These are phyloP conservation scores for Castanea sativa DNA, from an alignment of 306 rosid species.

Conservation along the genomic window DNA sequence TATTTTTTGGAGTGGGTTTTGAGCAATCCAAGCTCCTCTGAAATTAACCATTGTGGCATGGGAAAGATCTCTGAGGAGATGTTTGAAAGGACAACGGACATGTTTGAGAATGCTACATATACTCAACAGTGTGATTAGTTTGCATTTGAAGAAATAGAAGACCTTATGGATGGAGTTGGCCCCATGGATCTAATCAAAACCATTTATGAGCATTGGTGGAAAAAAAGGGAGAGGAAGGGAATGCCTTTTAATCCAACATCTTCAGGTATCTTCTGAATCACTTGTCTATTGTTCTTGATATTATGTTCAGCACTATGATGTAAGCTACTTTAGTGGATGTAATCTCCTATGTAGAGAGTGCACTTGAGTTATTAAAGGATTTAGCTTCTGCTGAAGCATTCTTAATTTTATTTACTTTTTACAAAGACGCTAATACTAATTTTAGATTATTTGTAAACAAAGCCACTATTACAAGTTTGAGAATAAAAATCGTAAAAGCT, in stretches of 20 bases:
- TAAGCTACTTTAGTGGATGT: not conserved
- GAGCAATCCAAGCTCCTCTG: conserved; percentile 26
- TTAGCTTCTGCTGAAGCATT: not conserved
- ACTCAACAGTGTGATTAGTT: not conserved
- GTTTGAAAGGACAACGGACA: too few relatives aligned
- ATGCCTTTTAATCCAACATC: conserved; percentile 79
- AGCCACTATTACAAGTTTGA: too few relatives aligned
- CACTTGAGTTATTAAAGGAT: not conserved
- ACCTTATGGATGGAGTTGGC: conserved; percentile 46
- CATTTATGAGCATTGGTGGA: conserved; percentile 71
- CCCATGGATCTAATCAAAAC: conserved; percentile 38
- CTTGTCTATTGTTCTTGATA: too few relatives aligned
- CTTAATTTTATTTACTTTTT: not conserved
- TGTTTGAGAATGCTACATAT: too few relatives aligned
- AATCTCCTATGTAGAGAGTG: not conserved
- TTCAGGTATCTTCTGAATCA: conserved; percentile 52
- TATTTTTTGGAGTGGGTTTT: too few relatives aligned
- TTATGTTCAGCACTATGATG: too few relatives aligned
- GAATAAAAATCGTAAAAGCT: not conserved
- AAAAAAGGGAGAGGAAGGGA: conserved; percentile 69
- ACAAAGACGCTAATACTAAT: too few relatives aligned
- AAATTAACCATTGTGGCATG: too few relatives aligned
- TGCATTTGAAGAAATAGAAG: conserved; percentile 67
- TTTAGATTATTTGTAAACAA: too few relatives aligned
- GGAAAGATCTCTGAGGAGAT: too few relatives aligned